Evolutionary conservation across 306 rosid genomes (phyloP).

Genomic region (Potentilla sterilis): DNA sequence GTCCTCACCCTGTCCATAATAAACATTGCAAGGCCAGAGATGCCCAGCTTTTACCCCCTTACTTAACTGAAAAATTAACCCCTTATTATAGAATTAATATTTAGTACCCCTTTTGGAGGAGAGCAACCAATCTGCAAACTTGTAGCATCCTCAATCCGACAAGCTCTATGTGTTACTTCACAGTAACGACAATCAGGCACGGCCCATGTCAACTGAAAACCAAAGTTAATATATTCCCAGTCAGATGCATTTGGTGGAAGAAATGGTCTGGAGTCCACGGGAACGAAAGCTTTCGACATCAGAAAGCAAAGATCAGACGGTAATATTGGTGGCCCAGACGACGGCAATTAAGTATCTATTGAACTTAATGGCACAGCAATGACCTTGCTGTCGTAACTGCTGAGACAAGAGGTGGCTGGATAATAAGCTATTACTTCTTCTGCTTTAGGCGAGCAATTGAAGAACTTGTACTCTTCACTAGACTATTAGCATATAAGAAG

Average conservation of each 20-base stretch:
- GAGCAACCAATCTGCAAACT: constrained; percentile 6
- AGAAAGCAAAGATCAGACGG: constrained; percentile 21
- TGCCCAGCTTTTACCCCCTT: no score
- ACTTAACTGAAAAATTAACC: no score
- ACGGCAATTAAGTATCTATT: no score
- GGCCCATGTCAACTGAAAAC: constrained; percentile 38
- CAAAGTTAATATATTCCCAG: constrained; percentile 7
- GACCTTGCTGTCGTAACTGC: background rate
- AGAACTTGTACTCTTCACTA: constrained; percentile 29
- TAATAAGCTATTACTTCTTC: background rate
- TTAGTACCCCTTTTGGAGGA: background rate
- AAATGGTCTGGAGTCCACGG: constrained; percentile 16
- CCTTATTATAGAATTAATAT: background rate
- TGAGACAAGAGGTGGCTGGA: background rate
- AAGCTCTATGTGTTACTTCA: constrained; percentile 20
- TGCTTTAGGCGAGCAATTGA: constrained; percentile 28
- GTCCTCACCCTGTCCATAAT: background rate
- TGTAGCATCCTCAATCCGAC: background rate
- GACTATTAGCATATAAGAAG: background rate
- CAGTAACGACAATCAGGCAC: constrained; percentile 35
- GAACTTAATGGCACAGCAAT: background rate
- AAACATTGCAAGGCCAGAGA: background rate
- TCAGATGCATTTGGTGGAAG: background rate
- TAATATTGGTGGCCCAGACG: background rate
- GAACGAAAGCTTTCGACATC: constrained; percentile 25